Evolutionary conservation across 2,329 filamentous ascomycete species (phyloP), one percentile per base, ranked within the genome.

Genomic region (Fusarium sp.): DNA sequence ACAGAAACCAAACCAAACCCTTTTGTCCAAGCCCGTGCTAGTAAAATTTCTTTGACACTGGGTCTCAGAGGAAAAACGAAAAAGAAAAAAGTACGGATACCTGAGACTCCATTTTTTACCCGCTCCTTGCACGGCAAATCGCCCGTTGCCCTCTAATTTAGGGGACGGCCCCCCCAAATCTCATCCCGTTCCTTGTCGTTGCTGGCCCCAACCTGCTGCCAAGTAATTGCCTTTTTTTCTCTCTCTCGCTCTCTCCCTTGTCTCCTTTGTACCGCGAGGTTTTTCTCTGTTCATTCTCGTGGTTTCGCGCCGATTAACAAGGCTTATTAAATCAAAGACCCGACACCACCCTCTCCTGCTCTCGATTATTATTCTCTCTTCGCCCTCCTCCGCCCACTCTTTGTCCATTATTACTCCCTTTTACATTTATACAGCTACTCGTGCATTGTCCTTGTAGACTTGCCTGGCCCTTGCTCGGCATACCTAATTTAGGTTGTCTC

Each of bases 41-140:
- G 58, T 47, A 68, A 73, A 72, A 73, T 46, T 62, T 72, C 67
- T 68, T 59, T 57, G 63, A 64, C 50, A 57, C 48, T 41, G 54
- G 26, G 24, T 26, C 47, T 53, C 55, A 59, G 22, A 32, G 46
- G 47, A 49, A 19, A 56, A 33, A 24, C 24, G 35, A 44, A 43
- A 28, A 11, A 28, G 26, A 28, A 28, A 28, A 28, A 28, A 28
- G 10, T 3, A 28, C 26, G 8, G 26, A 28, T 28, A 28, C 28
- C 50, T 52, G 33, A 20, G 51, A 51, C 62, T 59, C 70, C 70
- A 62, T 50, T 60, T 72, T 72, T 74, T 71, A 74, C 68, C 71
- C 71, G 71, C 71, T 71, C 71, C 70, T 70, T 69, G 71, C 47
- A 71, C 68, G 59, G 71, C 56, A 73, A 65, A 62, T 60, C 57